Base-by-base conservation (phyloP, 352 stramenopile species). In the Phytophthora sp. region DNA sequence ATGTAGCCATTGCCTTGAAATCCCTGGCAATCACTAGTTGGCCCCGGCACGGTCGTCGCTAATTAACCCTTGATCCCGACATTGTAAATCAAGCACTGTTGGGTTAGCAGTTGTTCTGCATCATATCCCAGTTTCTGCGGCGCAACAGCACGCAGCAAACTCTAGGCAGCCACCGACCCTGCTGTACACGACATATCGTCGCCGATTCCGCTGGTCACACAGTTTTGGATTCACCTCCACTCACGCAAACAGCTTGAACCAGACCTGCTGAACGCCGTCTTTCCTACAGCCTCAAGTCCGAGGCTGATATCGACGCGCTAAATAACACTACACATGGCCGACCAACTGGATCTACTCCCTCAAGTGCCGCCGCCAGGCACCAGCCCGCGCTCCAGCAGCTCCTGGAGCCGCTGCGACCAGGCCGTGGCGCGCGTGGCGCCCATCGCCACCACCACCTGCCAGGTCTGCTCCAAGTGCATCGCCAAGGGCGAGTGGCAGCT, bases 351-450 rank as follows among this genome's bases (percentile, higher is more conserved):
- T 21, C 68, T 79, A 46, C 69, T 83, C 11, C 77, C 68, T 1
- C 52, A 62, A n/a, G 53, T 58, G 35, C 62, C 62, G 24, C 62
- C 62, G 13, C 69, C 37, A 48, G 59, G 30, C 45, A 80, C 52
- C 7, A 66, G 68, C 46, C 75, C 76, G 26, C 80, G 83, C 26
- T 74, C 73, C 35, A 77, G 77, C 18, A 87, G 58, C 48, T 82
- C 83, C 2, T 94, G 85, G 85, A 92, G 82, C 38, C 83, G 84
- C 37, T 94, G 83, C 59, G 81, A 92, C 48, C 82, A 94, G 59
- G 81, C 82, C n/a, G 79, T 94, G 31, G 82, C 83, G 17, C 83
- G 84, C 49, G 66, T 91, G 13, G 85, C 85, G 12, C 83, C 80
- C 8, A 92, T 85, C 24, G 73, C 74, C 46, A 94, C 85, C 18